Evolutionary conservation across 306 rosid genomes (phyloP).

Genomic region (Luffa aegyptiaca): DNA sequence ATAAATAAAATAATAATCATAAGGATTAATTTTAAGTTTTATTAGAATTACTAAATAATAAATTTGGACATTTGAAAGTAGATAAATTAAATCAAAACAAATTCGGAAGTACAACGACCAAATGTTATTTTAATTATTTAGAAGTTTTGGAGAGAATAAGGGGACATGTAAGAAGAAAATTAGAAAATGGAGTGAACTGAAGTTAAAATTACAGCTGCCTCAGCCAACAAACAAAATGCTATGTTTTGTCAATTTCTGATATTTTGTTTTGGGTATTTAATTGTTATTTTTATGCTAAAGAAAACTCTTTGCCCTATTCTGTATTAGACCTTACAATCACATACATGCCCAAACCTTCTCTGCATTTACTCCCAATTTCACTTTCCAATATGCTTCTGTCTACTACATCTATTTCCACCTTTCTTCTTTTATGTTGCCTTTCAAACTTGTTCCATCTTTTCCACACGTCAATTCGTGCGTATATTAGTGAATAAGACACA

Average conservation of each 20-base stretch:
- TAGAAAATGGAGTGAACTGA: background rate
- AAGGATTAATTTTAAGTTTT: no score
- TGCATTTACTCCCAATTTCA: conserved; percentile 3
- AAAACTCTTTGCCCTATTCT: background rate
- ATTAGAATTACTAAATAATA: no score
- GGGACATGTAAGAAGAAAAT: background rate
- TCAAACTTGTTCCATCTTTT: background rate
- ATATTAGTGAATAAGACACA: no score
- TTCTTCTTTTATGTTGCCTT: background rate
- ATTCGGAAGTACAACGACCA: no score
- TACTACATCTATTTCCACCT: background rate
- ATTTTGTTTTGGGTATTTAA: background rate
- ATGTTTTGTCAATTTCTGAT: background rate
- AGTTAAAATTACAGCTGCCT: background rate
- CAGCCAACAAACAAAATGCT: background rate
- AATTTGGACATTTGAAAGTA: no score
- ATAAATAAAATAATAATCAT: no score
- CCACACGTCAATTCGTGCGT: no score
- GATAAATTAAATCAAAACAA: no score
- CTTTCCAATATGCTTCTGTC: background rate
- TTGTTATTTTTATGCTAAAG: background rate
- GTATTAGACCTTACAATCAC: background rate
- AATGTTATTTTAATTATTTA: no score
- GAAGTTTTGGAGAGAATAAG: background rate
- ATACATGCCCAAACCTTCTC: background rate